Conservation (phyloP, 139 green algal species). For the Ostreobium quekettii region DNA sequence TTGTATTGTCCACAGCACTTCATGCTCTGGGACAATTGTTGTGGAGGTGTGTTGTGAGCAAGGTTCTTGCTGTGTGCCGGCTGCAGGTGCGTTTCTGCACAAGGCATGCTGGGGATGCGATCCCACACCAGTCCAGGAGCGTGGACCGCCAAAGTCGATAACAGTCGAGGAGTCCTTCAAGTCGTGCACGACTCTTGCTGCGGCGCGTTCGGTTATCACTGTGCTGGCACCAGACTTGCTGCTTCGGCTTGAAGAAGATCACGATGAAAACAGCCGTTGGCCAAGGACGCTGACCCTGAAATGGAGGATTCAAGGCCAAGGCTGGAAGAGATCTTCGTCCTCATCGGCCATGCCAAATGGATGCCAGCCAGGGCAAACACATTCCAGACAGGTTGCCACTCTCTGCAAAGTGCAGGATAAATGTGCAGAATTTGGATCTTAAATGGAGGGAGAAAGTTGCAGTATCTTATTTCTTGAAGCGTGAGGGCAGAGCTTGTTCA, state of each 20-base stretch:
- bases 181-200: conserved; percentile 29
- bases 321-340: conserved; percentile 41
- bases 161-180: conserved; percentile 70
- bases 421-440: conserved; percentile 3
- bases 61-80: too few relatives aligned
- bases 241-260: conserved; percentile 48
- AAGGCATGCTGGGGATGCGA: conserved; percentile 40
- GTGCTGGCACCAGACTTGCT: conserved; percentile 66
- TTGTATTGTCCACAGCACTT: too few relatives aligned
- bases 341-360: conserved; percentile 41
- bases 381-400: background rate
- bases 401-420: background rate
- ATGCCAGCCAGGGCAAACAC: background rate
- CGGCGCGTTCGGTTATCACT: conserved; percentile 28
- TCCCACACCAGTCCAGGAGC: conserved; percentile 37
- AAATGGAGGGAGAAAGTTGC: background rate
- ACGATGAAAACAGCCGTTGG: conserved; percentile 29
- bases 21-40: too few relatives aligned
- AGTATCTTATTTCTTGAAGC: background rate
- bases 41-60: too few relatives aligned
- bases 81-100: conserved; percentile 20
- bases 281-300: conserved; percentile 53
- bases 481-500: conserved; percentile 10
- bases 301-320: conserved; percentile 42
- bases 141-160: conserved; percentile 51